Base-by-base conservation (phyloP, 176 grass and related monocot species). In the Rhynchospora breviuscula region DNA sequence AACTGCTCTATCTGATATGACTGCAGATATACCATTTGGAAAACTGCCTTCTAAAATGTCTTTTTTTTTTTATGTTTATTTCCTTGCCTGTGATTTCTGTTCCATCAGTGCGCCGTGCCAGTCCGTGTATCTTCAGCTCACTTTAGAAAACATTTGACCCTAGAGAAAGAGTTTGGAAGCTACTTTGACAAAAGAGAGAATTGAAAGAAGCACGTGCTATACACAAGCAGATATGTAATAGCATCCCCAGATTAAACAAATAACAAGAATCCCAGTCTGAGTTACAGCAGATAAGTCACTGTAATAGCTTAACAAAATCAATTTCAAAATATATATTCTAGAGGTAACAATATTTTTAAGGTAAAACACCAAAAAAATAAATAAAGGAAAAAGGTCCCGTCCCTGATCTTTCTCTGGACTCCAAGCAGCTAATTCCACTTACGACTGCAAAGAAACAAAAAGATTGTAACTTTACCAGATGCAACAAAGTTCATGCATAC, bases 241-340 rank as follows among this genome's bases (percentile, higher is more conserved):
- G 14, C 73, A 78, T 78, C 22, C 49, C 73, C 49, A 57, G 12
- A 57, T 78, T 57, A 57, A 78, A 78, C 13, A 78, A 35, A 31
- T 57, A 78, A 78, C 73, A 54, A 57, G 73, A 78, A 78, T 78
- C 49, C 56, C 51, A 18, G 73, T 33, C 73, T 78, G 48, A 56
- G 73, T 78, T 78, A 57, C 73, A 78, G 15, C 33, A 45, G 73
- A 78, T 31, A 78, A 17, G 73, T 57, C 51, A 33, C 23, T 15
- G 73, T 78, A 78, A 78, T 78, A 78, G 49, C 31, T 78, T 78
- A 78, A 78, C 48, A 57, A 78, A 78, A 78, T 78, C 73, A 78
- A 57, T 23, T 71, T 78, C 21, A 40, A 78, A 54, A 33, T 12
- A 78, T 78, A 78, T 78, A 57, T 57, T 78, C 51, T 78, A 78